Conservation (phyloP, 495 filamentous ascomycete genomes). For the Evernia prunastri region DNA sequence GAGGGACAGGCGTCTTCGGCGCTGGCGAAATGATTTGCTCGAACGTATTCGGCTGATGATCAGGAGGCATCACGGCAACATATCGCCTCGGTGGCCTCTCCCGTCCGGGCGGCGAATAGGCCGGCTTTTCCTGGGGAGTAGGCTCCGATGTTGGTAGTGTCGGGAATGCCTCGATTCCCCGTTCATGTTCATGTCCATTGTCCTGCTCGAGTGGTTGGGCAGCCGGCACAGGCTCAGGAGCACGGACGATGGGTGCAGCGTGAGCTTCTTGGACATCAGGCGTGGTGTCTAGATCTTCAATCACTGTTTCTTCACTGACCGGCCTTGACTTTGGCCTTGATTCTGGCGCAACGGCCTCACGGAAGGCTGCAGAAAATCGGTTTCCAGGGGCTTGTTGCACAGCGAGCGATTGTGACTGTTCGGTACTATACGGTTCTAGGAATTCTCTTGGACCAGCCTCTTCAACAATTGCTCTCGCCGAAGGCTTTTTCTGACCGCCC, state of each 20-base stretch:
- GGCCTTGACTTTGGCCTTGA: slow-evolving; percentile 19
- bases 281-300: slow-evolving; percentile 28
- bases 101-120: slow-evolving; percentile 13
- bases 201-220: slow-evolving; percentile 13
- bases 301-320: slow-evolving; percentile 26
- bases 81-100: slow-evolving; percentile 31
- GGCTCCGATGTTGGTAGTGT: slow-evolving; percentile 16
- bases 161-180: not conserved
- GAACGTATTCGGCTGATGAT: slow-evolving; percentile 21
- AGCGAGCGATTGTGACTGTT: slow-evolving; percentile 35
- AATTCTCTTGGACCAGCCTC: not conserved
- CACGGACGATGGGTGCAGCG: slow-evolving; percentile 24
- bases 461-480: not conserved
- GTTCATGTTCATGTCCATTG: not conserved
- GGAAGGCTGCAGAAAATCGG: slow-evolving; percentile 29
- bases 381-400: slow-evolving; percentile 24
- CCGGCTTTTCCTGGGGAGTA: slow-evolving; percentile 24
- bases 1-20: slow-evolving; percentile 28
- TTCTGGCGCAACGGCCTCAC: slow-evolving; percentile 23
- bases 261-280: slow-evolving; percentile 26
- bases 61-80: slow-evolving; percentile 31
- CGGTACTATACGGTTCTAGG: not conserved
- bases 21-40: slow-evolving; percentile 26
- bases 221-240: slow-evolving; percentile 21
- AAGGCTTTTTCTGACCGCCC: not conserved